Percentiles rank a stretch among this genome's conserved stretches.
Conservation (phyloP, 1,284 basidiomycete species). For the Boletus sp. region DNA sequence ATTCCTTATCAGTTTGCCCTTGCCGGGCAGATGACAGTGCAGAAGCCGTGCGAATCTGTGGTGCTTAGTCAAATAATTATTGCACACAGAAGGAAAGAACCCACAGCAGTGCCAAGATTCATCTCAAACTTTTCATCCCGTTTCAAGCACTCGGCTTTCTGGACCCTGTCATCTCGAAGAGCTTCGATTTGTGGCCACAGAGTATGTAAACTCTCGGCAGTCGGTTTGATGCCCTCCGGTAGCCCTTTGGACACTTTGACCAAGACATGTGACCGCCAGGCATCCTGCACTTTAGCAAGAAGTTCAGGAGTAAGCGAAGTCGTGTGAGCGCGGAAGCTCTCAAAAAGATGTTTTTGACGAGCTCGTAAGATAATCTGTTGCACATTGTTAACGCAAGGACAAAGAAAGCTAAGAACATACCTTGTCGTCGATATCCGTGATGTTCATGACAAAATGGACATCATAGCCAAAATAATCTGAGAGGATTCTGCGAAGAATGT, state of each 20-base stretch:
- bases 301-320: slow-evolving; percentile 57
- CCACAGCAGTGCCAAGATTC: slow-evolving; percentile 73
- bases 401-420: slow-evolving; percentile 41
- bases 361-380: slow-evolving; percentile 85
- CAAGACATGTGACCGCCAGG: slow-evolving; percentile 65
- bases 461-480: slow-evolving; percentile 97
- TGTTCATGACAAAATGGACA: slow-evolving; percentile 99
- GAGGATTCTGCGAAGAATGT: slow-evolving; percentile 90
- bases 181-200: slow-evolving; percentile 53
- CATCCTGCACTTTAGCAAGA: slow-evolving; percentile 53
- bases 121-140: slow-evolving; percentile 90
- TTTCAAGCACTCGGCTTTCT: slow-evolving; percentile 67
- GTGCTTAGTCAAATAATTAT: slow-evolving; percentile 13
- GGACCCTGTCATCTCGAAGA: slow-evolving; percentile 49
- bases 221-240: slow-evolving; percentile 43
- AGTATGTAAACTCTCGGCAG: slow-evolving; percentile 45
- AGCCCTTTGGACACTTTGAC: slow-evolving; percentile 60
- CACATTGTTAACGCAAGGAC: slow-evolving; percentile 15
- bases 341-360: slow-evolving; percentile 80
- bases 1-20: slow-evolving; percentile 40
- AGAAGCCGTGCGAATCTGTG: slow-evolving; percentile 49
- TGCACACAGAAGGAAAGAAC: slow-evolving; percentile 27
- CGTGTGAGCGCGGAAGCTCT: slow-evolving; percentile 56
- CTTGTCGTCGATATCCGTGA: slow-evolving; percentile 99
- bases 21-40: slow-evolving; percentile 48